Base-by-base conservation (phyloP, 164 flowering plant genomes). In the Macadamia integrifolia region DNA sequence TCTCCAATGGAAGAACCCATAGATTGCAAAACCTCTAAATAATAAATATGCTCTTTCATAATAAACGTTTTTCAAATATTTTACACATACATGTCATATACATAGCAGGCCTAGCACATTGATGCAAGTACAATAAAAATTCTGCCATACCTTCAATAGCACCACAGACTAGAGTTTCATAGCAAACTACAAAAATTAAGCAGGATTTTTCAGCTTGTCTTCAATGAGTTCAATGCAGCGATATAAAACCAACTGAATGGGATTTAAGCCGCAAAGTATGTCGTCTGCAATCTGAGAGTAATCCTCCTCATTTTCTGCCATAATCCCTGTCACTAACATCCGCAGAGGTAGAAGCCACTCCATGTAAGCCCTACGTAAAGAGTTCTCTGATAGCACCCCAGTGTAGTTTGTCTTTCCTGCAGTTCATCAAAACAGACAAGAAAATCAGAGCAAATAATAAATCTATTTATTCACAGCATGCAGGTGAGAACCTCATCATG, bases 301-400 rank as follows among this genome's bases (percentile, higher is more conserved):
- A 43, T 82, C 83, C 13, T 73, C 70, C 69, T 69, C 65, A 71
- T 77, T 83, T 72, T 82, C 90, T n/a, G 84, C 84, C 61, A 60
- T 60, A 13, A 83, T 75, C 17, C 85, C 86, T 0, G 82, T 70
- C 65, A 88, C 83, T 14, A 92, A 61, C 6, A 84, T 76, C 40
- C 91, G 81, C 30, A 94, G 86, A 59, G 99, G 98, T 58, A 87
- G 80, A 64, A 94, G 80, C 97, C 99, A 94, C 53, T 94, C 94
- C 15, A 67, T 69, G 73, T 84, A 83, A 60, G 80, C 89, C 79
- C 84, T 92, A 62, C 62, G 76, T 63, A 92, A 73, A 43, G 76
- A 85, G 31, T 58, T 76, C 73, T 77, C 77, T 0, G 87, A 83
- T 49, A 86, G 69, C 42, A 82, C 83, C 40, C 78, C 90, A 9